Base-by-base conservation (phyloP, 2,329 filamentous ascomycete species). In the Microdochium paspali region DNA sequence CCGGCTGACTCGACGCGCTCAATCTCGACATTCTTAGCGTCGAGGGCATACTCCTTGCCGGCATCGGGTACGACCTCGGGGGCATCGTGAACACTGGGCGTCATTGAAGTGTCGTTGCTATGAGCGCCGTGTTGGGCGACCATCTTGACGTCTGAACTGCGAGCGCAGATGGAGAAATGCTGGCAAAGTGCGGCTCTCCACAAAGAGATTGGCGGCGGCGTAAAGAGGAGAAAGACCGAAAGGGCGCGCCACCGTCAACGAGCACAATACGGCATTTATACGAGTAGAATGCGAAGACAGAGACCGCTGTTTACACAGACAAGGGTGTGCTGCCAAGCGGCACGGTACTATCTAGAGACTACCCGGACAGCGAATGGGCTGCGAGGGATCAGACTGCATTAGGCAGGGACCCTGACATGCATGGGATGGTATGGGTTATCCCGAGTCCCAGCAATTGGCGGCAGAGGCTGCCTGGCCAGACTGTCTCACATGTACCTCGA, bases 1-100 rank as follows among this genome's bases (percentile, higher is more conserved):
- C 53, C 54, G 24, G 52, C 52, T 46, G 48, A 51, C 48, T 60
- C 57, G 32, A 57, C 24, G 23, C 50, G 47, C 28, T 49, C 51
- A 28, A 39, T 31, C 18, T 40, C 35, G 35, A 18, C 15, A 21
- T 18, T 21, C 15, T 20, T 40, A n/a, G 15, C 18, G 4, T 40
- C 35, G 13, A 40, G 15, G 35, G 35, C 18, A 35, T 9, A 12
- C 6, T 5, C 6, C 18, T 40, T 40, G 13, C 18, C 35, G 18
- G 15, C 3, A 21, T 20, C 13, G 13, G 18, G 15, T 18, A 18
- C 35, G 35, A 40, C 18, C 5, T 40, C 35, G 4, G 35, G 35
- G 23, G 35, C 35, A 40, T 40, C 35, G 18, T 40, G 35, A 20
- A 40, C 35, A 40, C 35, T 40, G 35, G 35, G 35, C 12, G 35